Base-by-base conservation (phyloP, 352 stramenopile genomes). In the Phytopythium litorale region DNA sequence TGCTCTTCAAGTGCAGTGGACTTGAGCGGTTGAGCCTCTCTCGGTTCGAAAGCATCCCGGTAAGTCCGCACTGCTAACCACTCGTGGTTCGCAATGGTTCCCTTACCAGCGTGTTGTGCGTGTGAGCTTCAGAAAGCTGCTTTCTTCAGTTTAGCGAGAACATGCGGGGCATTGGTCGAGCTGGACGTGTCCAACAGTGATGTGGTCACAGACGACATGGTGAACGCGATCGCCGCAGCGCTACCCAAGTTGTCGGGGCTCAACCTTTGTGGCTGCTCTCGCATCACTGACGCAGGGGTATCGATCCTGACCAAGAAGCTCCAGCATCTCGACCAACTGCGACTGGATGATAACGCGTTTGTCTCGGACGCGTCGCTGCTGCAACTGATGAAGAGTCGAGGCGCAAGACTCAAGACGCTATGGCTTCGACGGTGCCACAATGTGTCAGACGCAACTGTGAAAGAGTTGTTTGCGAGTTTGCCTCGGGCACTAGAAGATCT, bases 231-330 rank as follows among this genome's bases (percentile, higher is more conserved):
- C 25, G 52, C 77, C 9, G 56, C 65, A 1, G 61, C 58, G 11
- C 83, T 92, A 46, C 51, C 71, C 1, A 58, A 53, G 3, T 63
- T 94, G 18, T 71, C 62, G 3, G 66, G 45, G 19, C 56, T 94
- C 15, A 70, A 88, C 42, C 40, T 92, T 2, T 69, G 65, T 9
- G 71, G 70, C 1, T 94, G 85, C 46, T 49, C 59, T 7, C 61
- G 68, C n/a, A 40, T 92, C n/a, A 94, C 83, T 0, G 77, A 94
- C 45, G 64, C 67, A 3, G 77, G 71, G 0, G 23, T 92, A 7
- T 8, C 65, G 0, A 51, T 83, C 4, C 21, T 89, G 7, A 8
- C 74, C n/a, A 90, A 87, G 65, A 74, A 66, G 32, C 28, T 51
- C 1, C 70, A 56, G 28, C 65, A 49, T 2, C 62, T 92, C 0